Evolutionary conservation across 2,329 filamentous ascomycete genomes (phyloP).

Genomic region (Trichophyton simii): DNA sequence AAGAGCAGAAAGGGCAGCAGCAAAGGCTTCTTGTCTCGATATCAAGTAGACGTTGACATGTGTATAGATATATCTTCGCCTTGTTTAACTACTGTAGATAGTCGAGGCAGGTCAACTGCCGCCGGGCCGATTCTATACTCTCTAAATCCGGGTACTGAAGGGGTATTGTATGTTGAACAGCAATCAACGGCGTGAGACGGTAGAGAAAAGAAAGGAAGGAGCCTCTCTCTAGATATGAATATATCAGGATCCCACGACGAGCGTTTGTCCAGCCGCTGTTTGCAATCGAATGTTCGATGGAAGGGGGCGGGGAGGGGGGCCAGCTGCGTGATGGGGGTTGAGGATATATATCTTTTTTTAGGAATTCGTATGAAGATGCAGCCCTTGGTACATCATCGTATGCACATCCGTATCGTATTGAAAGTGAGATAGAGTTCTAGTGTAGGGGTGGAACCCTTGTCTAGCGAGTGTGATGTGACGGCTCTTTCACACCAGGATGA

Average conservation of each 20-base stretch:
- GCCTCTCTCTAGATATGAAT: neutral
- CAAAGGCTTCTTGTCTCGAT: neutral
- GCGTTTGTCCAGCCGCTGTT: neutral
- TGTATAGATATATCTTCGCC: neutral
- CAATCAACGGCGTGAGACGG: neutral
- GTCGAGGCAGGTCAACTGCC: neutral
- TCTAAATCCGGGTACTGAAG: neutral
- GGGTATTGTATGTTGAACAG: slow-evolving; percentile 2
- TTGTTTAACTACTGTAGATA: neutral
- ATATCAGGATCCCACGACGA: neutral
- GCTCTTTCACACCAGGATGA: slow-evolving; percentile 3
- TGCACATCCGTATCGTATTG: slow-evolving; percentile 3
- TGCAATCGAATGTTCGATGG: slow-evolving; percentile 4
- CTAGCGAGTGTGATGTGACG: slow-evolving; percentile 4
- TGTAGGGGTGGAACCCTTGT: neutral
- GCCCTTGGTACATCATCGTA: neutral
- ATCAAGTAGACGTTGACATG: slow-evolving; percentile 2
- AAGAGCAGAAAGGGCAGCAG: neutral
- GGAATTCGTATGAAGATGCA: slow-evolving; percentile 2
- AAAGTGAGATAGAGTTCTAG: slow-evolving; percentile 1
- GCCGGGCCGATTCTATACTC: neutral
- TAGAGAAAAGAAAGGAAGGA: neutral
- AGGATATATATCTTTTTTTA: slow-evolving; percentile 7
- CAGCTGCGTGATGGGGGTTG: slow-evolving; percentile 2
- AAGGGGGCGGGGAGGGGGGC: slow-evolving; percentile 4